phyloP scores from a whole-genome alignment of 768 basidiomycete species.

The Mycena belliarum region DNA sequence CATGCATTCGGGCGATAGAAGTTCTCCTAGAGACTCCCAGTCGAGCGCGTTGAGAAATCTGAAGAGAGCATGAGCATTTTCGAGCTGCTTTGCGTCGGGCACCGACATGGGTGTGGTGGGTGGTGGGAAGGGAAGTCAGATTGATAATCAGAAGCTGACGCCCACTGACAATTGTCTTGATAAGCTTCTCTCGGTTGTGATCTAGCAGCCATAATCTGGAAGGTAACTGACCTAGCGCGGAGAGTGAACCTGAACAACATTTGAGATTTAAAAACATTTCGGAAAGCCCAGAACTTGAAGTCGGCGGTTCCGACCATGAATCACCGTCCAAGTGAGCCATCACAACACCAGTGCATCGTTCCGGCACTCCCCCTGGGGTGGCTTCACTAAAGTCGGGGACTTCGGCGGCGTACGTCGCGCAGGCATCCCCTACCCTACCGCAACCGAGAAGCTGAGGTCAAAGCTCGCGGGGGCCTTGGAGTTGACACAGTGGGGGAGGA shows the following conservation, averaged over 20 bases:
- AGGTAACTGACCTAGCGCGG: no score
- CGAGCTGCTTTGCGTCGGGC: slow-evolving; percentile 7
- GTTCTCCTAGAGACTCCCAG: slow-evolving; percentile 1
- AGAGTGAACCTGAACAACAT: not conserved
- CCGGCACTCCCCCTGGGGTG: slow-evolving; percentile 13
- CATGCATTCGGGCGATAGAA: slow-evolving; percentile 4
- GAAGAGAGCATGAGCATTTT: slow-evolving; percentile 11
- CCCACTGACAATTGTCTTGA: no score
- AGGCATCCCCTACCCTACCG: slow-evolving; percentile 16
- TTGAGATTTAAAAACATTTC: not conserved
- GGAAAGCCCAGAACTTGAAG: no score
- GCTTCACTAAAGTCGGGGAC: not conserved
- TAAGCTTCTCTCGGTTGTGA: no score
- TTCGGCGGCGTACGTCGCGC: slow-evolving; percentile 8
- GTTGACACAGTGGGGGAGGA: slow-evolving; percentile 19
- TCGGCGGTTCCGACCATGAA: slow-evolving; percentile 7
- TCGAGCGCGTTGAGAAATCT: slow-evolving; percentile 8
- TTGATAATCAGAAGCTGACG: no score
- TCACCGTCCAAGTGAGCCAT: slow-evolving; percentile 16
- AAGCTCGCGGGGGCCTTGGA: slow-evolving; percentile 13
- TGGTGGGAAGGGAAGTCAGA: no score
- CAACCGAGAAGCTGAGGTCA: slow-evolving; percentile 5
- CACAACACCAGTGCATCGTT: slow-evolving; percentile 5
- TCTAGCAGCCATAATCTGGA: no score
- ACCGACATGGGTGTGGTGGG: not conserved